Base-by-base conservation (phyloP, 768 basidiomycete species). In the Mycena olivaceomarginata region DNA sequence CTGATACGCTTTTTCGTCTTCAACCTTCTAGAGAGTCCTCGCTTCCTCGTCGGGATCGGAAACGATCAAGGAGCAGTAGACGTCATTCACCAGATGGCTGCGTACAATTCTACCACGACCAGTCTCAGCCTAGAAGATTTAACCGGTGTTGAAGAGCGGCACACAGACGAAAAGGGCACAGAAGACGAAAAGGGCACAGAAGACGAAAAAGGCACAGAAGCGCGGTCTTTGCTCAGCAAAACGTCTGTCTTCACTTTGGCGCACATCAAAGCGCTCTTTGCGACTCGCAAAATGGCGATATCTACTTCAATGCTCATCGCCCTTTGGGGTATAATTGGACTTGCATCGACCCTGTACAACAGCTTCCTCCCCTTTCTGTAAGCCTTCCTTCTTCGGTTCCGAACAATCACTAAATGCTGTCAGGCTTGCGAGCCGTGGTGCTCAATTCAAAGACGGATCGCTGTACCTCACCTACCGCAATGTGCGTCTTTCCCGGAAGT, bases 391-490 rank as follows among this genome's bases (percentile, higher is more conserved):
- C 4, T 53, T 22, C 11, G 6, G 15, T 31, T 43, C 7, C 20
- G 56, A 25, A 12, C 65, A 5, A 5, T 65, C 0, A 40, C 16
- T 67, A 1, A 66, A 16, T 59, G 22, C 25, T 5, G 56, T 20
- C 67, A 94, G 93, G 82, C 89, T 95, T 41, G 84, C 90, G 22
- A 93, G 86, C n/a, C 89, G 93, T 59, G 95, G 94, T 10, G 91
- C 93, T 0, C 83, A 91, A 67, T 94, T 94, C 68, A 94, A 94
- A 2, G 94, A 95, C 74, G 90, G 92, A 0, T 94, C 93, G 5
- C 83, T 92, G 4, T 91, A 94, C 79, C 93, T 92, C 79, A 94
- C 94, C 0, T 96, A 96, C 79, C 91, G 94, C 22, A 95, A 95
- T 74, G 93, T 93, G 79, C 51, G 86, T 72, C 31, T 57, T 43